Base-by-base conservation (phyloP, 2,329 filamentous ascomycete species). In the Emericellopsis cladophorae region DNA sequence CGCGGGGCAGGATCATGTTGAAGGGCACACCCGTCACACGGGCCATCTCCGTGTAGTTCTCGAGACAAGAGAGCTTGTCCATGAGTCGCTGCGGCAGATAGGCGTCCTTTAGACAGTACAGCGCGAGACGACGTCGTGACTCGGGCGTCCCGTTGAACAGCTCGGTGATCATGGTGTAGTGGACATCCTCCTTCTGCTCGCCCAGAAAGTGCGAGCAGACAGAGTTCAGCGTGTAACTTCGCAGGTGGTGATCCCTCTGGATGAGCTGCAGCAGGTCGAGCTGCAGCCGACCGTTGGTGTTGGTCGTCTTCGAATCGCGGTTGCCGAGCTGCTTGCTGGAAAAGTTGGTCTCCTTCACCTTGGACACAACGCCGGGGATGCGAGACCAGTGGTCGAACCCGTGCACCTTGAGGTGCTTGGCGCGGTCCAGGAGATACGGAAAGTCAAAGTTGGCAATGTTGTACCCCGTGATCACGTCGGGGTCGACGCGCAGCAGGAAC, bases 371-470 rank as follows among this genome's bases (percentile, higher is more conserved):
- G 39, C 74, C 80, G 38, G 77, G 83, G 18, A 95, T 61, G 46
- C 92, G 77, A 18, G 88, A 81, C 86, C 86, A 95, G 58, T 83
- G 90, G 7, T 92, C 84, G 49, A 98, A 98, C 1, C 74, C 75
- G 2, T 59, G 60, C 31, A 87, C 77, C 53, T 92, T 94, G 23
- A 98, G 69, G 55, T 94, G 80, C 48, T 74, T 85, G 9, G 89
- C 92, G 36, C 92, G 78, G 42, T 95, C 85, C 10, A 98, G 71
- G 0, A 98, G 74, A 56, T 98, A 98, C 0, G 90, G 90, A 48
- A 98, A 96, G 67, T 98, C 92, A 62, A 98, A 98, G 64, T 98
- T 98, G 56, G 85, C 70, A 64, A 94, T 98, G 60, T 98, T 98
- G 79, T 98, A 98, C 36, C 92, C 92, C 42, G 93, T 98, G 54